Base-by-base conservation (phyloP, 1,284 basidiomycete genomes). In the Moniliella sp. region DNA sequence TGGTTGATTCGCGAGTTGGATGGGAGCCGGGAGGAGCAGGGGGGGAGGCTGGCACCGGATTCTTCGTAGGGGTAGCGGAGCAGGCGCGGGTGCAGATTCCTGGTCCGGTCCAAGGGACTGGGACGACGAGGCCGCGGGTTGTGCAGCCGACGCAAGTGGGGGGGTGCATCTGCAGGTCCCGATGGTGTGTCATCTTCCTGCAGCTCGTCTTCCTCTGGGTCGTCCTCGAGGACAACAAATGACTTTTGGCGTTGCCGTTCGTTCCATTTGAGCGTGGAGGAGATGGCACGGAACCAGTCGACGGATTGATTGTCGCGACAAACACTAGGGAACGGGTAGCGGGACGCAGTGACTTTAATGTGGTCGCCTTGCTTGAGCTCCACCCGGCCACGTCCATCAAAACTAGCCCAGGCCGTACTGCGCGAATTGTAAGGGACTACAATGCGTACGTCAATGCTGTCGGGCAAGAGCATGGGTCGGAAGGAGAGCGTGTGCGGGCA, bases 401-500 rank as follows among this genome's bases (percentile, higher is more conserved):
- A 99, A 23, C 81, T 86, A 7, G 83, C 91, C 91, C 91, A 99
- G 3, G 91, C 91, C 0, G 88, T 97, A 55, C 81, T 86, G 25
- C 91, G 69, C 15, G 88, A 94, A 62, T 94, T 93, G 67, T 84
- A 97, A 0, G 91, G 91, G 11, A 99, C 91, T 46, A 86, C 93
- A 25, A 99, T 83, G 10, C 91, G 75, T 31, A 99, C 68, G 57
- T 97, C 91, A 82, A 99, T 94, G 54, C 78, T 88, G 60, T 99
- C 91, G 1, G 91, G 91, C 12, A 99, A 67, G 5, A 59, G 47
- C 88, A 99, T 94, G 0, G 91, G 91, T 27, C 91, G 73, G 72
- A 99, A 99, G 3, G 84, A 93, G 5, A 99, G 70, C 0, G 91
- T 99, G 62, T 99, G 91, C 0, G 91, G 91, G 56, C 91, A 97